Evolutionary conservation across 73 alveolate species (phyloP), one percentile per base, ranked within the genome.

Genomic region (Uronychia setigera): DNA sequence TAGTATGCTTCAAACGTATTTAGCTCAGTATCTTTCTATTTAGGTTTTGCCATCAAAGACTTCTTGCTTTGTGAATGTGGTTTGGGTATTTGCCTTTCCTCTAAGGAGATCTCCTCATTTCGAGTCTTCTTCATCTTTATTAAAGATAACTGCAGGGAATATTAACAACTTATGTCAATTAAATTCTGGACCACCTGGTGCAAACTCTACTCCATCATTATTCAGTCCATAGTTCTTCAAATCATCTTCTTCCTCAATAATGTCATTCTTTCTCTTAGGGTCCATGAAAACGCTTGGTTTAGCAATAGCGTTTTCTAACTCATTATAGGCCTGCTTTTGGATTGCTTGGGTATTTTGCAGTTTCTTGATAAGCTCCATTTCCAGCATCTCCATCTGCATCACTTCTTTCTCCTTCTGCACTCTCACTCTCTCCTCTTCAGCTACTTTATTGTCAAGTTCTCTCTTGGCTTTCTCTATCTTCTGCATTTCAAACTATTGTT

Each of bases 371-470:
- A 91, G 83, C 89, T 91, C 96, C 91, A 91, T 85, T 59, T 91
- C 96, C 25, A 84, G 88, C 92, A 84, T 77, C 32, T 91, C 96
- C 94, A 91, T 87, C 35, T 87, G 85, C 94, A 88, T 88, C 33
- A 88, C 94, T 74, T 88, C 94, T 33, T 82, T 32, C 82, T 88
- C 94, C 77, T 83, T 88, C 32, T 76, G 67, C 75, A 74, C 34
- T 0, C 74, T 88, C 29, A 58, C 80, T 25, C 58, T 84, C 32
- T 81, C 88, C 59, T 88, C 94, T 34, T 88, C 88, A 0, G 78
- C 19, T 11, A 46, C 19, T 28, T 81, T 35, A 26, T 32, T 59
- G 35, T 82, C 91, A n/a, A 88, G 19, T 29, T 88, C 94, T n/a
- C 76, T 67, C 80, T 78, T 77, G 0, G 94, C 91, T 32, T 83